Evolutionary conservation across 75 land plant species (phyloP).

Genomic region (Picea sitchensis): DNA sequence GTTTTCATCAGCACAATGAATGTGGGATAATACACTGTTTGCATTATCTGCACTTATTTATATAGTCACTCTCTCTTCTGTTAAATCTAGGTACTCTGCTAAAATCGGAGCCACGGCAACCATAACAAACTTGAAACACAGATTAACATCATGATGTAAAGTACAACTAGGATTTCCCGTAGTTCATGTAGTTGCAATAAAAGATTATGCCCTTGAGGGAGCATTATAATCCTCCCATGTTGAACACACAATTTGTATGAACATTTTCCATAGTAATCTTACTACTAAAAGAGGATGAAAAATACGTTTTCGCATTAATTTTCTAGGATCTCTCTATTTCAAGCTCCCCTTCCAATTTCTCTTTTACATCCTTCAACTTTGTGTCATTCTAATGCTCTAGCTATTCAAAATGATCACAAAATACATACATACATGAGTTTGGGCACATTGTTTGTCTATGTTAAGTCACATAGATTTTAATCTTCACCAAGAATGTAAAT

Average conservation of each 20-base stretch:
- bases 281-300: neutral
- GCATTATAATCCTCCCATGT: conserved; percentile 51
- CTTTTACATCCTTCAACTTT: conserved; percentile 71
- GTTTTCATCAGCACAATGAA: too few relatives aligned
- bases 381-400: conserved; percentile 83
- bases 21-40: too few relatives aligned
- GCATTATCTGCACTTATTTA: too few relatives aligned
- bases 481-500: too few relatives aligned
- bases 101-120: conserved; percentile 49
- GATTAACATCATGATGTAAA: conserved; percentile 34
- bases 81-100: conserved; percentile 40
- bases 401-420: too few relatives aligned
- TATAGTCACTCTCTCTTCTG: too few relatives aligned
- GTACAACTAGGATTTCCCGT: conserved; percentile 68
- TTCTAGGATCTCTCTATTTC: conserved; percentile 63
- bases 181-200: conserved; percentile 41
- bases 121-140: conserved; percentile 52
- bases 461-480: too few relatives aligned
- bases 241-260: conserved; percentile 13
- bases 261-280: neutral
- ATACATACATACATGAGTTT: conserved; percentile 43
- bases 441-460: too few relatives aligned
- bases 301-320: conserved; percentile 14
- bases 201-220: conserved; percentile 51
- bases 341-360: conserved; percentile 49